Evolutionary conservation across 2,329 filamentous ascomycete species (phyloP).

Genomic region (Ophiostoma sp.): DNA sequence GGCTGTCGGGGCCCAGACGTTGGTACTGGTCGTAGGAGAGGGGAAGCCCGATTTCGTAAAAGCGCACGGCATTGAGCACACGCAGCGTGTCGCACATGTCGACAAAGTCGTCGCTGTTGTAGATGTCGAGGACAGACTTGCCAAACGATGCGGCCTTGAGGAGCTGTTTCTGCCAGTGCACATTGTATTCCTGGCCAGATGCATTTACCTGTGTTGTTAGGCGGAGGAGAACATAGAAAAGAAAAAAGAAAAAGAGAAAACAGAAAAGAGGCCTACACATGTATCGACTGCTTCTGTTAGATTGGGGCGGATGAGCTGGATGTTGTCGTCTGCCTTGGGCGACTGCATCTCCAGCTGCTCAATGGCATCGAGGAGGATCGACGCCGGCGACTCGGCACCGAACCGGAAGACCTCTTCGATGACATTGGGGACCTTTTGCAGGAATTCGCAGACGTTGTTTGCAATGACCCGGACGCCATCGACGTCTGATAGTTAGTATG

Average conservation of each 20-base stretch:
- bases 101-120: constrained; percentile 97
- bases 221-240: too few relatives aligned
- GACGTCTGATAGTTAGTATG: constrained; percentile 36
- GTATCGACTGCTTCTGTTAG: constrained; percentile 90
- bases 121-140: constrained; percentile 93
- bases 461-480: constrained; percentile 89
- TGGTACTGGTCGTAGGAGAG: constrained; percentile 92
- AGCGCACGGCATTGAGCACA: constrained; percentile 86
- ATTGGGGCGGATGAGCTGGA: constrained; percentile 83
- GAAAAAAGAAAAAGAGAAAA: not conserved
- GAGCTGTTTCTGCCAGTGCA: constrained; percentile 90
- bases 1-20: constrained; percentile 78
- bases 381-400: constrained; percentile 80
- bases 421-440: constrained; percentile 86
- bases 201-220: constrained; percentile 56
- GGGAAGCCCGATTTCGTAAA: constrained; percentile 84
- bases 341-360: constrained; percentile 88
- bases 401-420: constrained; percentile 86
- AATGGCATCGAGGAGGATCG: constrained; percentile 88
- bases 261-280: constrained; percentile 47
- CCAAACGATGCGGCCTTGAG: constrained; percentile 96
- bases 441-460: constrained; percentile 91
- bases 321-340: constrained; percentile 95
- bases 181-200: constrained; percentile 83
- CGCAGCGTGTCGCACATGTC: constrained; percentile 94